Base-by-base conservation (phyloP, 2,329 filamentous ascomycete genomes). In the Exophiala sp. region DNA sequence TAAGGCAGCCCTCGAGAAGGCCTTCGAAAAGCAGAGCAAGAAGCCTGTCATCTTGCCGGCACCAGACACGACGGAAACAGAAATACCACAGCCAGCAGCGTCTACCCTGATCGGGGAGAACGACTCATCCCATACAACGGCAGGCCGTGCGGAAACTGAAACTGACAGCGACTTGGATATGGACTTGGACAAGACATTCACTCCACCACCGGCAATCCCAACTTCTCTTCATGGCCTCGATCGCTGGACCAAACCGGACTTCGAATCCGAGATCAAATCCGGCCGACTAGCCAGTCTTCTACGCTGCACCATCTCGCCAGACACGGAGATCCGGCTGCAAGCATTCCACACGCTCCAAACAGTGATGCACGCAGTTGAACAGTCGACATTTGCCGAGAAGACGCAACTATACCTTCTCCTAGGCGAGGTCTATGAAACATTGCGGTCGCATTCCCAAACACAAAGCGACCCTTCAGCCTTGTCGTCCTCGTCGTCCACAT, bases 181-280 rank as follows among this genome's bases (percentile, higher is more conserved):
- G 74, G 70, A 74, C 4, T 66, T 85, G 1, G 69, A 75, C 24
- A 71, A 74, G 4, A 68, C 75, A 34, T 76, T 85, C 14, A 70
- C 77, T 16, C 66, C 73, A 1, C 67, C 77, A 0, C 70, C 78
- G 4, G 55, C 65, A 1, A 67, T 72, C 58, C 66, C 67, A n/a
- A 66, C 64, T 34, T 66, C 68, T n/a, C 66, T 72, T 35, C 62
- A 66, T 43, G 70, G 64, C 27, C 67, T 83, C 11, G 70, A 72
- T 50, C 72, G 72, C 32, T 59, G 58, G 58, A 22, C 27, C 23
- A 52, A 58, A 22, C 62, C 95, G 88, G 88, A 75, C 79, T 35
- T 80, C 55, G 91, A 94, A 63, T 83, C 87, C 24, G 72, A 87
- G 0, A 85, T 90, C 37, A 82, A 79, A 88, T 1, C 73, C 94